phyloP scores from a whole-genome alignment of 2,329 filamentous ascomycete genomes.

The Cadophora luteo-olivacea region DNA sequence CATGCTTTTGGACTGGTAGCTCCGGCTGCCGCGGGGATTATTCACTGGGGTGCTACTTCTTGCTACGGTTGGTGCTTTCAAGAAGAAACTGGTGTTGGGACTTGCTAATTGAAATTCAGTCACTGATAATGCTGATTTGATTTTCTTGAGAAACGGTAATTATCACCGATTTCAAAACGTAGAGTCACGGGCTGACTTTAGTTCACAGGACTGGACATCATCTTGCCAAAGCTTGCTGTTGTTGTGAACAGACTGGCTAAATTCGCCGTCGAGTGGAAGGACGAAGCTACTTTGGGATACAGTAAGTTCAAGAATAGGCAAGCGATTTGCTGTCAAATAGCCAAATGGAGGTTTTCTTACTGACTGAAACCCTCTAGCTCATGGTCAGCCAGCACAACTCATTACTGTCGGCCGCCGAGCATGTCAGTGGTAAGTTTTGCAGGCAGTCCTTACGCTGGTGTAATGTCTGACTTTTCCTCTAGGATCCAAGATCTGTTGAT shows the following conservation, averaged over 20 bases:
- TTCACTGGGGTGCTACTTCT: slow-evolving; percentile 67
- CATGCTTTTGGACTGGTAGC: slow-evolving; percentile 77
- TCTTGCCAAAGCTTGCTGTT: slow-evolving; percentile 79
- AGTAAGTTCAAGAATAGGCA: background rate
- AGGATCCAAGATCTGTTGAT: slow-evolving; percentile 73
- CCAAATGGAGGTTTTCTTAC: background rate
- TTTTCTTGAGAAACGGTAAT: slow-evolving; percentile 63
- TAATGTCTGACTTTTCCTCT: background rate
- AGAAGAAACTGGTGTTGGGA: background rate
- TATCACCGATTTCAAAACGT: background rate
- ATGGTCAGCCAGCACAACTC: slow-evolving; percentile 32
- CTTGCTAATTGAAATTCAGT: background rate
- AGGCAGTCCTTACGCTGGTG: background rate
- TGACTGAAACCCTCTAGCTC: slow-evolving; percentile 3
- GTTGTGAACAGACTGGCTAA: slow-evolving; percentile 75
- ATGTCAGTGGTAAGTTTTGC: slow-evolving; percentile 62
- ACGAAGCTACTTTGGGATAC: slow-evolving; percentile 75
- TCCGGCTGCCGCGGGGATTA: slow-evolving; percentile 73
- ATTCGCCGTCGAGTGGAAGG: slow-evolving; percentile 78
- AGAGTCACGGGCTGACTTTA: background rate
- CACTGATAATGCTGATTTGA: slow-evolving; percentile 75
- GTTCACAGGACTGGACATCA: slow-evolving; percentile 68
- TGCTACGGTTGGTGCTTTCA: slow-evolving; percentile 30
- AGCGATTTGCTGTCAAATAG: background rate
- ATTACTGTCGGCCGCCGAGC: slow-evolving; percentile 52